Base-by-base conservation (phyloP, 768 basidiomycete genomes). In the Lentinus brumalis region DNA sequence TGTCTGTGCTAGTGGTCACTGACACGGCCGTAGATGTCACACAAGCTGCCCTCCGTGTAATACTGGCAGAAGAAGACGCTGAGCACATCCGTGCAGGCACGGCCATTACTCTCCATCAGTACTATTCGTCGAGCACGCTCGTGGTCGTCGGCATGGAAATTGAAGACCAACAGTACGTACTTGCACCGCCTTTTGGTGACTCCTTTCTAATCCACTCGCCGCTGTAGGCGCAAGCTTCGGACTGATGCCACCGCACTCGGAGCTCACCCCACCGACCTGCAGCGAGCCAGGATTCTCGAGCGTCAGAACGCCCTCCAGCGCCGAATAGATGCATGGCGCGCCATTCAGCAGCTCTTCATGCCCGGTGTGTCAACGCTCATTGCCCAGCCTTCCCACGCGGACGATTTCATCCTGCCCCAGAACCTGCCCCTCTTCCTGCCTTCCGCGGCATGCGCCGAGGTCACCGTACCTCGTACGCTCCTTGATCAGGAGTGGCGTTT, bases 351-450 rank as follows among this genome's bases (percentile, higher is more conserved):
- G 9, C 44, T 45, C 44, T 45, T 2, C 44, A 45, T 45, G 9
- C 44, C 44, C 32, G 31, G 55, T 35, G 35, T 53, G 5, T 14
- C 39, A n/a, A 32, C 26, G 4, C 35, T 32, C 1, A 35, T 26
- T 8, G 4, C 7, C 9, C 44, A 21, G 3, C 26, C 26, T 4
- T 45, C 41, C 9, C 2, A 21, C n/a, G 9, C n/a, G 21, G 29
- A 18, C 14, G 54, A 62, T 32, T 11, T 7, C n/a, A 2, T 16
- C 3, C 16, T 45, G 15, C 44, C 44, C 6, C 16, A 45, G 14
- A 9, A n/a, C 45, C 39, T 50, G 9, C 56, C 59, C 15, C 56
- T 61, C 4, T 45, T 60, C 26, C 51, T 64, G 18, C 63, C 63
- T 1, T 60, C 58, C 10, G 21, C 35, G 3, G 9, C 31, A 5